A percentile compares a stretch with the other conserved stretches of the same genome.
phyloP scores from a whole-genome alignment of 106 monocot species.

The Posidonia australis region DNA sequence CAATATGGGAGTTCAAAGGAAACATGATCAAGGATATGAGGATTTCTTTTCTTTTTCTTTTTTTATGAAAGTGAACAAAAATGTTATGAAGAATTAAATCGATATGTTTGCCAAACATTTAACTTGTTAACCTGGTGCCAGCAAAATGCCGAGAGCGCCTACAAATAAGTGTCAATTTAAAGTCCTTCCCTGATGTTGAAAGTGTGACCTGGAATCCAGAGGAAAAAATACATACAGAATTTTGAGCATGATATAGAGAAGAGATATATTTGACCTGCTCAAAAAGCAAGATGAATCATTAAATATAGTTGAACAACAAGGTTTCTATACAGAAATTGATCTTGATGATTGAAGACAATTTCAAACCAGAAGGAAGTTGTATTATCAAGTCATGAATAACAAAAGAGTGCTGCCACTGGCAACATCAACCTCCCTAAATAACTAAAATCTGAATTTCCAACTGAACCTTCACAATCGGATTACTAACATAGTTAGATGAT shows the following conservation, averaged over 20 bases:
- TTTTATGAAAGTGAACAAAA: background rate
- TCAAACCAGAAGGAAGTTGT: too few relatives aligned
- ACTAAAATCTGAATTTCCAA: too few relatives aligned
- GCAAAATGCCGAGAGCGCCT: constrained; percentile 87
- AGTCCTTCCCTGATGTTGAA: constrained; percentile 52
- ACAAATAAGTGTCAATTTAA: constrained; percentile 67
- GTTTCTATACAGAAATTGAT: too few relatives aligned
- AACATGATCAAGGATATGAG: background rate
- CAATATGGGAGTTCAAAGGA: background rate
- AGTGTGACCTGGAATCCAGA: constrained; percentile 41
- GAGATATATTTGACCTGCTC: background rate
- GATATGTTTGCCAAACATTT: background rate
- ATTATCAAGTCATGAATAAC: too few relatives aligned
- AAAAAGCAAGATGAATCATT: background rate
- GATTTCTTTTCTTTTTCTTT: background rate
- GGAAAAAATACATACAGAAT: background rate
- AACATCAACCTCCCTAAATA: too few relatives aligned
- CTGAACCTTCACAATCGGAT: too few relatives aligned
- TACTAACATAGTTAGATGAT: too few relatives aligned
- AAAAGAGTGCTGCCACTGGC: too few relatives aligned
- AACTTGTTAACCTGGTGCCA: constrained; percentile 59
- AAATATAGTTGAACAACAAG: background rate
- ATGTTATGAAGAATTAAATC: background rate
- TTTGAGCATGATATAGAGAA: background rate
- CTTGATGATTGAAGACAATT: too few relatives aligned